Evolutionary conservation across 108 stramenopile species (phyloP), one percentile per base, ranked within the genome.

Genomic region (Chaetoceros tenuissimus): DNA sequence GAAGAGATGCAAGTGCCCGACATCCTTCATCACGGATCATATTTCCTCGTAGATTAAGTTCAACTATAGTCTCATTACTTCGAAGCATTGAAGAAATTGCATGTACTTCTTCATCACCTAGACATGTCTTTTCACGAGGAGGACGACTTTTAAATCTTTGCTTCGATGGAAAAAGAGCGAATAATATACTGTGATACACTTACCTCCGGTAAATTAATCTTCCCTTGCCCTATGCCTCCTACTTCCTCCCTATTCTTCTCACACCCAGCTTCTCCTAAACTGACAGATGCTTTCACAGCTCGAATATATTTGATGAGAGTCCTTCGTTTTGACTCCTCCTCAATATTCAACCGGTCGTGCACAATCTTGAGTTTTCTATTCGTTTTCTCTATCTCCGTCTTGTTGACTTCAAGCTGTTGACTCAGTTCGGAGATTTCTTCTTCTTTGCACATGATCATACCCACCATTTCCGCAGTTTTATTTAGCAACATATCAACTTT

Each of bases 281-380:
- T 72, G 27, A 72, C 82, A 13, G 80, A 73, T 0, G 80, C 79
- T 59, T 87, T 89, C 17, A 89, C 85, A 22, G 85, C 83, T 28
- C 87, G 84, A 3, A 92, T 75, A 61, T 93, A 93, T 34, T 86
- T 68, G 18, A 87, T 62, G 20, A 93, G 71, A 28, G 84, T 86
- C 1, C 85, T 68, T 7, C 88, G 70, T 78, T 89, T 87, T 17
- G 91, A 89, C 45, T 93, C 91, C 67, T 93, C 91, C 57, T 89
- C 88, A 40, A 13, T 40, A 40, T 13, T 40, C 13, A 40, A 40
- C 13, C 34, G 5, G 5, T 40, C 34, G 13, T 40, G 34, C 34
- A 40, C 5, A 40, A 40, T 10, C 5, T 5, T 13, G 13, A 40
- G 34, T 40, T 40, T 40, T 40, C 34, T 40, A 10, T 5, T 10